Conservation (phyloP, 2,329 filamentous ascomycete genomes). For the Epichloe uncinata region DNA sequence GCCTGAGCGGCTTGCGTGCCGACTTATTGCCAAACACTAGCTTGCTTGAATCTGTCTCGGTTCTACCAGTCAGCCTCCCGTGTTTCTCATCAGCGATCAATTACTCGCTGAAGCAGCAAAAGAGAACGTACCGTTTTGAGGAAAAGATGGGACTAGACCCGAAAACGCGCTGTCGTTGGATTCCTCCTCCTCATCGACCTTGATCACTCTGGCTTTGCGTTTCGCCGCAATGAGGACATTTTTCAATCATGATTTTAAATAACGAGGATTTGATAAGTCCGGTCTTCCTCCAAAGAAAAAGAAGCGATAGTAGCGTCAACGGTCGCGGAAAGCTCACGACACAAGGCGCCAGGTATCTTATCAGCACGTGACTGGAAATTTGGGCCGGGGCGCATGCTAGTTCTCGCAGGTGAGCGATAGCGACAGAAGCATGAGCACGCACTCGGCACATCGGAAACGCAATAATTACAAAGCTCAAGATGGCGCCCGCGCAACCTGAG, state of each 20-base stretch:
- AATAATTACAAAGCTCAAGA: conserved; percentile 36
- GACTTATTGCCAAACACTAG: conserved; percentile 29
- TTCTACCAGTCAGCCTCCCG: conserved; percentile 19
- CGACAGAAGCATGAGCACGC: conserved; percentile 12
- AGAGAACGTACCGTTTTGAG: conserved; percentile 24
- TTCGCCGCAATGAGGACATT: conserved; percentile 43
- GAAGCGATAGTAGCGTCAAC: not conserved
- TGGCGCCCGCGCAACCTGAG: conserved; percentile 98
- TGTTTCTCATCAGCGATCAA: conserved; percentile 18
- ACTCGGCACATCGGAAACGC: not conserved
- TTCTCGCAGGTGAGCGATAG: conserved; percentile 15
- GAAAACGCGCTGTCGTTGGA: conserved; percentile 7
- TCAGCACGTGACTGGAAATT: conserved; percentile 32
- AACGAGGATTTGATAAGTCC: not conserved
- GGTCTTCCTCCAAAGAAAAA: too few species aligned
- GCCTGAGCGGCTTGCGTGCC: conserved; percentile 39
- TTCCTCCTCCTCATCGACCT: conserved; percentile 53
- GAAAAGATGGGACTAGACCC: conserved; percentile 12
- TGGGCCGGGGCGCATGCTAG: not conserved
- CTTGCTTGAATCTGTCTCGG: conserved; percentile 19
- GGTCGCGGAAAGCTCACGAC: conserved; percentile 4
- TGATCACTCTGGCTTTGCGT: conserved; percentile 66
- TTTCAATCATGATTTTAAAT: conserved; percentile 9
- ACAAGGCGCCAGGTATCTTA: conserved; percentile 23
- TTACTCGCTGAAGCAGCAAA: conserved; percentile 9